Evolutionary conservation across 1,139 yeast genomes (phyloP), one percentile per base, ranked within the genome.

Genomic region (Pichia terricola): DNA sequence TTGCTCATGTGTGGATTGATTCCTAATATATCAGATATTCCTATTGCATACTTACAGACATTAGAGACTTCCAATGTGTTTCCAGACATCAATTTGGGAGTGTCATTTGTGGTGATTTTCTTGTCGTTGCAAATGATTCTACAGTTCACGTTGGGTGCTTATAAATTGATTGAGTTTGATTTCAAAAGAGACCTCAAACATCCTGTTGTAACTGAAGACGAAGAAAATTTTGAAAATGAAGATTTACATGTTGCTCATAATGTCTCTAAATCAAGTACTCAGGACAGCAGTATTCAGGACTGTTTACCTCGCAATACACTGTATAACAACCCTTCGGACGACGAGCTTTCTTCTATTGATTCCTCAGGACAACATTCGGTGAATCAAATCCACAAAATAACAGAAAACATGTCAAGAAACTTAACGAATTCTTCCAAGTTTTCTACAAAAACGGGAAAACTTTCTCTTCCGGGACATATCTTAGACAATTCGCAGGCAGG

Each of bases 21-120:
- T 53, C 85, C 88, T n/a, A 81, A 81, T 56, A 80, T 84, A 40
- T 78, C 91, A 8, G 96, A 88, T 64, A 68, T 88, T 48, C 96
- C 96, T 1, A 84, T 88, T 55, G 96, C 96, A 0, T 87, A 87
- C 54, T 70, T 88, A 37, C 94, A 86, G 55, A 82, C 94, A 1
- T 66, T 88, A 60, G 79, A 84, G 34, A 68, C 74, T n/a, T 69
- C 77, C 0, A 28, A 43, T 32, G 68, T 75, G 2, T 81, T 89
- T 54, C 63, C 77, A 0, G 77, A 85, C 50, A 86, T 87, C 32
- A 74, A 77, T 47, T 74, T 75, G 53, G 97, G 97, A 11, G 85
- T 84, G 32, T 95, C 96, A 0, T 87, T 84, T 61, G 81, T 86
- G 26, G 81, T 89, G 59, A 81, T 89, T 39, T 86, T 81, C 56